Evolutionary conservation across 805 yeast genomes (phyloP).

Genomic region (Wickerhamomyces chaumierensis): DNA sequence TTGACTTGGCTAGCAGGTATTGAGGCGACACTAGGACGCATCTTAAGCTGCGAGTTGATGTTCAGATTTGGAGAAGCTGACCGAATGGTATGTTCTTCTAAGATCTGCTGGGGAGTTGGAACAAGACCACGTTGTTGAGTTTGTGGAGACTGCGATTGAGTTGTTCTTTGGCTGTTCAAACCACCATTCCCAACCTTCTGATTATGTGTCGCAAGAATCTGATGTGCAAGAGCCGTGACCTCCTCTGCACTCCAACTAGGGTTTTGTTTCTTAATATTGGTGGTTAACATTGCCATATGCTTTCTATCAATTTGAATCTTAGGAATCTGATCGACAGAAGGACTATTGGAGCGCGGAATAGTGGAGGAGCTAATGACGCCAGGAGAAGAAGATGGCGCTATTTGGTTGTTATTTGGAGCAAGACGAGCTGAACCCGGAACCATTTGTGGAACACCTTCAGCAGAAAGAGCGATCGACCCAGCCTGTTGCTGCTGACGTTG

Average conservation of each 20-base stretch:
- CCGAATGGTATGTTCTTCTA: conserved; percentile 19
- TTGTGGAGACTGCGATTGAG: conserved; percentile 1
- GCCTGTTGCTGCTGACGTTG: conserved; percentile 6
- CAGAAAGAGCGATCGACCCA: conserved; percentile 9
- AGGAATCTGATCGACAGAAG: conserved; percentile 1
- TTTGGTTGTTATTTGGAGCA: conserved; percentile 14
- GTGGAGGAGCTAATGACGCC: conserved; percentile 2
- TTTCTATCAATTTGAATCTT: conserved; percentile 35
- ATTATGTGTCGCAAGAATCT: conserved; percentile 47
- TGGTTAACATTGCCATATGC: conserved; percentile 55
- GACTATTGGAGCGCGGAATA: background rate
- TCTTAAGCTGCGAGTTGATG: background rate
- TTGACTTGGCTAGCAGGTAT: background rate
- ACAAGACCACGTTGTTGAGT: conserved; percentile 8
- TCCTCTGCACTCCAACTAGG: conserved; percentile 54
- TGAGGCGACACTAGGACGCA: background rate
- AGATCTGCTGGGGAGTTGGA: conserved; percentile 31
- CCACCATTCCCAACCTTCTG: conserved; percentile 18
- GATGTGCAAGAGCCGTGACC: conserved; percentile 55
- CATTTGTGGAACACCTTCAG: conserved; percentile 3
- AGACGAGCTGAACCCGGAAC: conserved; percentile 1
- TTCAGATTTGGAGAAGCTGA: background rate
- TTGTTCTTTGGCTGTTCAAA: background rate
- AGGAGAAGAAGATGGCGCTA: conserved; percentile 1
- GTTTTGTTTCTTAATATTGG: conserved; percentile 53